Evolutionary conservation across 2,329 filamentous ascomycete species (phyloP).

Genomic region (Grosmannia clavigera): DNA sequence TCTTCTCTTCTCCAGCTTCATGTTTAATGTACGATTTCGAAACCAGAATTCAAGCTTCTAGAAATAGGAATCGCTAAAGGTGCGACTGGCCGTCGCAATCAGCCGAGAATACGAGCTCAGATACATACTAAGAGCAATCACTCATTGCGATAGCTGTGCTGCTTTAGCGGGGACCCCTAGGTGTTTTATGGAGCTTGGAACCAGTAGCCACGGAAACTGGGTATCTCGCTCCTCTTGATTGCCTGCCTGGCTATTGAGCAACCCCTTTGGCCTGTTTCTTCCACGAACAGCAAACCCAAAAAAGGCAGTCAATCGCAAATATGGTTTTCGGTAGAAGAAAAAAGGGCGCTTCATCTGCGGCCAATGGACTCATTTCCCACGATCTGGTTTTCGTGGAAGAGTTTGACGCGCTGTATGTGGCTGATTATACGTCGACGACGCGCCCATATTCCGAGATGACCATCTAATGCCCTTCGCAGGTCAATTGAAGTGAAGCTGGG

Average conservation of each 20-base stretch:
- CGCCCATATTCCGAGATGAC: background rate
- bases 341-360: background rate
- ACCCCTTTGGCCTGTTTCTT: background rate
- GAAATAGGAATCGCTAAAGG: background rate
- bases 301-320: background rate
- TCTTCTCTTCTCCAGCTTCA: too few relatives aligned
- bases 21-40: background rate
- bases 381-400: constrained; percentile 35
- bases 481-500: background rate
- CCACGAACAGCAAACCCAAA: background rate
- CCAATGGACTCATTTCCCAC: constrained; percentile 17
- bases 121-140: background rate
- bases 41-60: background rate
- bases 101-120: background rate
- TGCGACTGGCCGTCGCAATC: background rate
- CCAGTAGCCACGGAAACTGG: background rate
- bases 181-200: background rate
- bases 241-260: background rate
- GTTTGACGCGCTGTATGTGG: constrained; percentile 41
- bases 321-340: background rate
- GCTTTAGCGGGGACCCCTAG: background rate
- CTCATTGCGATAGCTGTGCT: background rate
- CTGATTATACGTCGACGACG: background rate
- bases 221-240: background rate
- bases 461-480: background rate